Percentiles rank a stretch among this genome's conserved stretches.
Conservation (phyloP, 495 filamentous ascomycete species). For the Chaetomium fimeti region DNA sequence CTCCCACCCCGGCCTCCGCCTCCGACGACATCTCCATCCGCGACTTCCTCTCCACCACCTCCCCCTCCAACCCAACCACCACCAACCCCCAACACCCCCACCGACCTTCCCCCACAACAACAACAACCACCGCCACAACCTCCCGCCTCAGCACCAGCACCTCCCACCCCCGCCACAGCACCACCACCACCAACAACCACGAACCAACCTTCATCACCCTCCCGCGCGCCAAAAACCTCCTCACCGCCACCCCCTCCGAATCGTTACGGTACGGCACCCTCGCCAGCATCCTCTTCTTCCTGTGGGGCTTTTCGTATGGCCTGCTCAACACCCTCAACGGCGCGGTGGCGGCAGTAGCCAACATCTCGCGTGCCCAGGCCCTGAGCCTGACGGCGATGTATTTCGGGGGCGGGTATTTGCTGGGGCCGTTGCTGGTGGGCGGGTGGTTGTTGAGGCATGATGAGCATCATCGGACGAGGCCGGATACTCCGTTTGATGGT, state of each 20-base stretch:
- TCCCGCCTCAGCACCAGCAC: not conserved
- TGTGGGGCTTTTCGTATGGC: constrained; percentile 83
- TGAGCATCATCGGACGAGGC: constrained; percentile 41
- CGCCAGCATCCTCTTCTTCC: constrained; percentile 76
- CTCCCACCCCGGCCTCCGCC: not conserved
- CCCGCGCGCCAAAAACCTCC: constrained; percentile 73
- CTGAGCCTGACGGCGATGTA: constrained; percentile 31
- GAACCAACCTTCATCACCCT: constrained; percentile 82
- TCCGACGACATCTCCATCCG: constrained; percentile 32
- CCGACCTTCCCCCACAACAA: not conserved
- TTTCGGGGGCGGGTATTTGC: constrained; percentile 60
- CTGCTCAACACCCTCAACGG: constrained; percentile 54
- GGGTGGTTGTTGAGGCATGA: constrained; percentile 64
- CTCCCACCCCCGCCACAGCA: not conserved
- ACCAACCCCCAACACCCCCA: not conserved
- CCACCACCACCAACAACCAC: not conserved
- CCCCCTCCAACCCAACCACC: not conserved
- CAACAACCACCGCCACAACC: not conserved
- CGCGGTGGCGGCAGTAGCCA: constrained; percentile 33
- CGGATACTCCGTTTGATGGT: too few relatives aligned
- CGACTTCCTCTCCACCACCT: constrained; percentile 23
- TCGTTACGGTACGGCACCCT: constrained; percentile 54
- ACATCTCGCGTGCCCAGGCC: constrained; percentile 36
- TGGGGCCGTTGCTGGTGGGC: constrained; percentile 64
- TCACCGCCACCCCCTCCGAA: constrained; percentile 50